Conservation (phyloP, 1,284 basidiomycete genomes). For the Austroboletus niveus region DNA sequence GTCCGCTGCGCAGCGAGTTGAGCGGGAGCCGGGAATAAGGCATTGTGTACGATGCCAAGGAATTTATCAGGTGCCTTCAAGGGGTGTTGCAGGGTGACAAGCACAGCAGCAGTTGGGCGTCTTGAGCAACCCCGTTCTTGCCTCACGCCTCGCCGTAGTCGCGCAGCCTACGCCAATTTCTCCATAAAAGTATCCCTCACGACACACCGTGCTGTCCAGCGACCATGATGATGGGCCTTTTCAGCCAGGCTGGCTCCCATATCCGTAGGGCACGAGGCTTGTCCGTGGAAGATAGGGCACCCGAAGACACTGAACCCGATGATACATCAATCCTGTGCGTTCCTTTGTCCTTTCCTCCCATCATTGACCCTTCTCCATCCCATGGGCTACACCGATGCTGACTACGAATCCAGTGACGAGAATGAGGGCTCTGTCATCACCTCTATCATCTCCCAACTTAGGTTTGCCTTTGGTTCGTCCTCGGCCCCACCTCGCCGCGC, state of each 20-base stretch:
- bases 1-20: too few relatives aligned
- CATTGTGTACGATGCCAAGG: background rate
- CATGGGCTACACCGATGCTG: constrained; percentile 31
- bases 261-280: constrained; percentile 59
- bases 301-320: constrained; percentile 77
- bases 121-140: background rate
- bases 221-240: constrained; percentile 79
- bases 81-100: constrained; percentile 1
- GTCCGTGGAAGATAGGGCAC: constrained; percentile 64
- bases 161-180: constrained; percentile 11
- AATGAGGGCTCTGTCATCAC: constrained; percentile 79
- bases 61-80: background rate
- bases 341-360: constrained; percentile 12
- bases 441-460: constrained; percentile 82
- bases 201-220: constrained; percentile 10
- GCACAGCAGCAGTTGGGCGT: constrained; percentile 4
- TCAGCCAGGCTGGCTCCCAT: constrained; percentile 65
- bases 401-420: constrained; percentile 54
- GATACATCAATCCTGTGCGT: constrained; percentile 81
- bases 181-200: background rate
- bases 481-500: background rate
- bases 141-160: constrained; percentile 26
- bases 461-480: constrained; percentile 42
- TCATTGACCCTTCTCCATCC: constrained; percentile 23
- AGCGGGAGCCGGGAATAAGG: too few relatives aligned